These are phyloP conservation scores for Kluyveromyces sp. DNA, from an alignment of 1,139 yeast genomes.

Conservation along the genomic window DNA sequence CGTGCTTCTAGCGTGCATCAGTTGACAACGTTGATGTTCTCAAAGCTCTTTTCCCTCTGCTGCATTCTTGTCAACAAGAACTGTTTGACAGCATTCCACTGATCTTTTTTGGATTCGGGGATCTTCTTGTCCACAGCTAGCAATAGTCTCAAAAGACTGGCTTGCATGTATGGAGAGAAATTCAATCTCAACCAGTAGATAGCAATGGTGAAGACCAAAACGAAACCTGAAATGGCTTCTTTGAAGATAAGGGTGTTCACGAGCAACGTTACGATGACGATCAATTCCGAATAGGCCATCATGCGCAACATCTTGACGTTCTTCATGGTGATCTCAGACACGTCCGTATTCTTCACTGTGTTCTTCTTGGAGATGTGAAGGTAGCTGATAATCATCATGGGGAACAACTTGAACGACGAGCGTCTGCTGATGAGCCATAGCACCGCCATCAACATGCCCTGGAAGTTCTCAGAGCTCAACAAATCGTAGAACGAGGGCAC, in stretches of 20 bases:
- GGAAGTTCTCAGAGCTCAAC: conserved; percentile 64
- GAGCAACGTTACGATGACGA: conserved; percentile 45
- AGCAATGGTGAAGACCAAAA: conserved; percentile 46
- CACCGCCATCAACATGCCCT: conserved; percentile 46
- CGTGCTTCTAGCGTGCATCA: neutral
- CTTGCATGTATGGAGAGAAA: conserved; percentile 35
- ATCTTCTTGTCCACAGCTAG: conserved; percentile 28
- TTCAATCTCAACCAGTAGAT: conserved; percentile 65
- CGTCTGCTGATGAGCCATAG: conserved; percentile 60
- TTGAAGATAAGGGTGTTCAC: conserved; percentile 54
- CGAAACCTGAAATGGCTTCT: conserved; percentile 64
- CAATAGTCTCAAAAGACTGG: conserved; percentile 27
- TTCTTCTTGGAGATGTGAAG: conserved; percentile 43
- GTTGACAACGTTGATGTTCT: neutral
- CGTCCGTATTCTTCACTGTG: conserved; percentile 36
- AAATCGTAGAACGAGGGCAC: conserved; percentile 53
- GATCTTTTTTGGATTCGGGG: conserved; percentile 29
- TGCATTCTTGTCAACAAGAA: conserved; percentile 24
- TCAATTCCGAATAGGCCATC: conserved; percentile 56
- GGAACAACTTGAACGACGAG: conserved; percentile 59
- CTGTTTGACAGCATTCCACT: conserved; percentile 30
- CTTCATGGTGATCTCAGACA: conserved; percentile 16
- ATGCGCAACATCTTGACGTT: conserved; percentile 37
- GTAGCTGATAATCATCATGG: conserved; percentile 49
- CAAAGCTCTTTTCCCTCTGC: conserved; percentile 1